Evolutionary conservation across 192 early-diverging fungal genomes (phyloP).

Genomic region (Coemansia sp.): DNA sequence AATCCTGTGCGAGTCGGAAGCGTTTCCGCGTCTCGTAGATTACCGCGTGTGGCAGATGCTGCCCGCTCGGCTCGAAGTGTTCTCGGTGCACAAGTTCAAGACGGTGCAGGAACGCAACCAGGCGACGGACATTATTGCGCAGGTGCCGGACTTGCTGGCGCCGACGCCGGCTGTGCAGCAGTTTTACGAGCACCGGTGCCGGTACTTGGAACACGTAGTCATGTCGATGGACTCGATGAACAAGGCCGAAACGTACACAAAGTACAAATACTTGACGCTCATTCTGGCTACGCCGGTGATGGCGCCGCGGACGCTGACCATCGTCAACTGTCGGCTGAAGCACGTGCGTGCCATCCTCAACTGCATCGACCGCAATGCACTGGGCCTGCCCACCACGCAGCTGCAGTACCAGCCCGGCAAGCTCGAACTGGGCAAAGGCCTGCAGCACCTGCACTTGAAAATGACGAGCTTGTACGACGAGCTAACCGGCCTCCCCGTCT

Average conservation of each 20-base stretch:
- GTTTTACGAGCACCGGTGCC: conserved; percentile 53
- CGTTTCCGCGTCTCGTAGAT: conserved; percentile 34
- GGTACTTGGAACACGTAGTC: conserved; percentile 50
- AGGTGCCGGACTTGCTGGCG: conserved; percentile 47
- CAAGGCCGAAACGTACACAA: conserved; percentile 52
- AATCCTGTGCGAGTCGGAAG: conserved; percentile 41
- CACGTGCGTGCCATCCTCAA: conserved; percentile 52
- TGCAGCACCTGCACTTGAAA: conserved; percentile 50
- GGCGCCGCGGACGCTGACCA: conserved; percentile 48
- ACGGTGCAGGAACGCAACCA: conserved; percentile 51
- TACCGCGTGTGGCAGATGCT: conserved; percentile 56
- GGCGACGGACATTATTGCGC: conserved; percentile 48
- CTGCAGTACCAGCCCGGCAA: conserved; percentile 48
- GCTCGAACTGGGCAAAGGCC: conserved; percentile 33
- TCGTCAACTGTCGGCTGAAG: conserved; percentile 52
- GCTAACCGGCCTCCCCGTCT: conserved; percentile 45
- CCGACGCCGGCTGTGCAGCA: conserved; percentile 48
- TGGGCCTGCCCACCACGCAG: conserved; percentile 35
- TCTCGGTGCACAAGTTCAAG: conserved; percentile 50
- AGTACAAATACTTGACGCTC: conserved; percentile 53
- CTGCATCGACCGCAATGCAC: conserved; percentile 53
- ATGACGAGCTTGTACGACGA: conserved; percentile 53
- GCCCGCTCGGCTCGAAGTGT: conserved; percentile 47
- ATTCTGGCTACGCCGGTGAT: conserved; percentile 47
- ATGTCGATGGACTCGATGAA: conserved; percentile 56